Percentiles rank a stretch among this genome's conserved stretches.
phyloP scores from a whole-genome alignment of 495 filamentous ascomycete genomes.

The Oleoguttula mirabilis region DNA sequence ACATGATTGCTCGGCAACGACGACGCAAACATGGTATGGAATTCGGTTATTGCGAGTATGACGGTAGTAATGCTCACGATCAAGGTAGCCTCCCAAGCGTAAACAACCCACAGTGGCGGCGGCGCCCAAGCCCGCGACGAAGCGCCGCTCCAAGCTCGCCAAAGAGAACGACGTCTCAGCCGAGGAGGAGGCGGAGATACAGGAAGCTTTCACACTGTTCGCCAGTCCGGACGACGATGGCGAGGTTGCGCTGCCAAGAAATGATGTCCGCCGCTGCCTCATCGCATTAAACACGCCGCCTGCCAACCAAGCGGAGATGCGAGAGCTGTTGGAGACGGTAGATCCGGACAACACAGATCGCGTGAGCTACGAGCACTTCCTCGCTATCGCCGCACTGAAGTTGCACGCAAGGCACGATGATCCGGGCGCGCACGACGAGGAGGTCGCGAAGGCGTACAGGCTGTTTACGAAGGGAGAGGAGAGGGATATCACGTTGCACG shows the following conservation, averaged over 20 bases:
- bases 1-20: no score
- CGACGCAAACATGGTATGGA: no score
- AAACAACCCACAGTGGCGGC: constrained; percentile 20
- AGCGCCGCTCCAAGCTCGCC: constrained; percentile 65
- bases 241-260: constrained; percentile 59
- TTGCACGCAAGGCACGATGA: constrained; percentile 40
- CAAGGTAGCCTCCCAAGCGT: constrained; percentile 36
- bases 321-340: constrained; percentile 60
- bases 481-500: constrained; percentile 54
- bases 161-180: constrained; percentile 75
- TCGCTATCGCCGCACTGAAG: constrained; percentile 77
- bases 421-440: constrained; percentile 30
- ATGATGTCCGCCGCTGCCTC: constrained; percentile 70
- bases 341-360: constrained; percentile 72
- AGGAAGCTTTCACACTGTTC: constrained; percentile 79
- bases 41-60: no score
- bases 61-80: no score
- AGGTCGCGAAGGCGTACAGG: constrained; percentile 67
- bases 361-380: constrained; percentile 62
- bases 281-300: constrained; percentile 47
- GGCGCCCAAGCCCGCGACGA: constrained; percentile 20
- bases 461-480: constrained; percentile 53
- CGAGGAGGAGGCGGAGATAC: constrained; percentile 77
- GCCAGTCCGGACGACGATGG: constrained; percentile 43
- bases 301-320: constrained; percentile 48